These are phyloP conservation scores for Rubia tinctorum DNA, from an alignment of 305 asterid genomes.

Conservation along the genomic window DNA sequence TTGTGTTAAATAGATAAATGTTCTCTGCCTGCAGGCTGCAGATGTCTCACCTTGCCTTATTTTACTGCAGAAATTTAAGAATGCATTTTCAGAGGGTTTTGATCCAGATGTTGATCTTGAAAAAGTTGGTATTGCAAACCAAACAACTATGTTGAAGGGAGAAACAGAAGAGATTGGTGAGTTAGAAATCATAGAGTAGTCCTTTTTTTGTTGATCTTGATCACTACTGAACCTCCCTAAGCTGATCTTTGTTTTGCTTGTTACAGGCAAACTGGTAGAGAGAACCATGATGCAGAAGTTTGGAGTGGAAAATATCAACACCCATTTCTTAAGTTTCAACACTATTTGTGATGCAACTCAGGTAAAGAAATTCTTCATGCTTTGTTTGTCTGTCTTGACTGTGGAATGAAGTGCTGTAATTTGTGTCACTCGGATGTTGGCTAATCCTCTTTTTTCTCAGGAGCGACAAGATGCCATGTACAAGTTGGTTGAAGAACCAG, in stretches of 20 bases:
- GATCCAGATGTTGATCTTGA: constrained; percentile 90
- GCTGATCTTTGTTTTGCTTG: constrained; percentile 16
- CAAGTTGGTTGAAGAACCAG: constrained; percentile 69
- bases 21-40: constrained; percentile 13
- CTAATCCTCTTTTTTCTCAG: constrained; percentile 35
- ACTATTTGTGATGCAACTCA: constrained; percentile 92
- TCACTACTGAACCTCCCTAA: constrained; percentile 5
- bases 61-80: constrained; percentile 76
- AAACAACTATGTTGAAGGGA: constrained; percentile 98
- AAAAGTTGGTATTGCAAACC: constrained; percentile 94
- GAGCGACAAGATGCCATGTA: constrained; percentile 99
- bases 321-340: constrained; percentile 95
- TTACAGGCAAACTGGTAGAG: constrained; percentile 61
- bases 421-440: not conserved
- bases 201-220: constrained; percentile 15
- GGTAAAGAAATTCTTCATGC: constrained; percentile 19
- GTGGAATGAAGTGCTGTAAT: not conserved
- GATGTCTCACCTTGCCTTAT: constrained; percentile 21
- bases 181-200: constrained; percentile 24
- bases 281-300: constrained; percentile 81
- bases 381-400: not conserved
- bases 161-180: constrained; percentile 98
- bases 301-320: constrained; percentile 78
- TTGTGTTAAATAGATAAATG: not conserved
- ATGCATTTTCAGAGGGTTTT: constrained; percentile 80